Evolutionary conservation across 2,329 filamentous ascomycete genomes (phyloP).

Genomic region (Colletotrichum gigasporum): DNA sequence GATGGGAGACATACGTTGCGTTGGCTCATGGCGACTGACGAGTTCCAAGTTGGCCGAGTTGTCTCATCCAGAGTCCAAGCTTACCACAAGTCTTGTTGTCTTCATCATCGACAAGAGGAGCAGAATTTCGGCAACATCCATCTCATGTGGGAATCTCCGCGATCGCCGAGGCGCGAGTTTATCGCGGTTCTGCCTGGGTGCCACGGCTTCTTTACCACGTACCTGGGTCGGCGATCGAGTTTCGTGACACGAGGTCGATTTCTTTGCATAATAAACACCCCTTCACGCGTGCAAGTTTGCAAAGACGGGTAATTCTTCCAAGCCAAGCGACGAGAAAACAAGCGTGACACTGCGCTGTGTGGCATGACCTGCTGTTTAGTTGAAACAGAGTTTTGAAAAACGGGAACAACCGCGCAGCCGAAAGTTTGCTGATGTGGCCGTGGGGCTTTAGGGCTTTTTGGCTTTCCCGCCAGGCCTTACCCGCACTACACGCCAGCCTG

Average conservation of each 20-base stretch:
- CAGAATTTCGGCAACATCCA: not conserved
- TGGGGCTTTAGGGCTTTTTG: no score
- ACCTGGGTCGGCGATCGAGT: slow-evolving; percentile 19
- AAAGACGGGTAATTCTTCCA: not conserved
- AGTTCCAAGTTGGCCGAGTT: slow-evolving; percentile 10
- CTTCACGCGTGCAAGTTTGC: not conserved
- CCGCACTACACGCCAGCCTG: not conserved
- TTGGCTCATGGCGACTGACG: slow-evolving; percentile 11
- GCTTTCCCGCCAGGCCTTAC: not conserved
- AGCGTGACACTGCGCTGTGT: no score
- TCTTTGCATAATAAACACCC: not conserved
- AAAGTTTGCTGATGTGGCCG: slow-evolving; percentile 18
- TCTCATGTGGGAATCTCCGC: slow-evolving; percentile 4
- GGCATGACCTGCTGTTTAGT: no score
- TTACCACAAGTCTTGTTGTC: not conserved
- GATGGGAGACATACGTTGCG: slow-evolving; percentile 23
- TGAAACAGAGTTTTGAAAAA: not conserved
- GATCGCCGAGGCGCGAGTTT: slow-evolving; percentile 25
- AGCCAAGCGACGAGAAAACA: no score
- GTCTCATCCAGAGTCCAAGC: slow-evolving; percentile 17
- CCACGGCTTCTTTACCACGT: slow-evolving; percentile 18
- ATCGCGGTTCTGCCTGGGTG: not conserved
- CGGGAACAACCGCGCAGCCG: slow-evolving; percentile 24
- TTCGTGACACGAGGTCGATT: slow-evolving; percentile 12
- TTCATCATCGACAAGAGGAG: slow-evolving; percentile 11